Percentiles rank a stretch among this genome's conserved stretches.
phyloP scores from a whole-genome alignment of 2,329 filamentous ascomycete genomes.

The Parastagonospora avenae region DNA sequence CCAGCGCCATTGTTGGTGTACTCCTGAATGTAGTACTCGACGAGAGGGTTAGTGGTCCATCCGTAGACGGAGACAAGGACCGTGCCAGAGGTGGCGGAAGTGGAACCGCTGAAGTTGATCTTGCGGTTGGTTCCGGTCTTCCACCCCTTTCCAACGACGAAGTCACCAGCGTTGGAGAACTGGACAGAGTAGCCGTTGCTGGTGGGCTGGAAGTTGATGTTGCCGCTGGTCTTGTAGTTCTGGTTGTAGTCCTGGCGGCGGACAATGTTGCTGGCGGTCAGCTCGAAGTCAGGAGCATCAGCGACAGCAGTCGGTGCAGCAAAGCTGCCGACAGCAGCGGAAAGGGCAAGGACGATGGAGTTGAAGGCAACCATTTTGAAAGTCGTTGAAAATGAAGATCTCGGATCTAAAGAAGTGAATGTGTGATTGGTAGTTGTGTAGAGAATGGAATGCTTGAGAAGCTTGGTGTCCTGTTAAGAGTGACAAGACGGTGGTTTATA shows the following conservation, averaged over 20 bases:
- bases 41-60: constrained; percentile 56
- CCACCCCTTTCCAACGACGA: constrained; percentile 43
- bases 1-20: constrained; percentile 52
- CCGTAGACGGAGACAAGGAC: constrained; percentile 55
- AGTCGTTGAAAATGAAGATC: too few species aligned
- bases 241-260: constrained; percentile 43
- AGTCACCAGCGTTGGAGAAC: constrained; percentile 37
- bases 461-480: constrained; percentile 11
- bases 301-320: constrained; percentile 28
- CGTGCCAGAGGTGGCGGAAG: constrained; percentile 26
- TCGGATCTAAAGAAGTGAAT: background rate
- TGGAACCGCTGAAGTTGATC: constrained; percentile 37
- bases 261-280: constrained; percentile 18
- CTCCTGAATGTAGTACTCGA: constrained; percentile 59
- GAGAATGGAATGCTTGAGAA: constrained; percentile 2
- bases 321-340: constrained; percentile 22
- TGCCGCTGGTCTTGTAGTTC: constrained; percentile 41
- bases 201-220: constrained; percentile 31
- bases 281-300: constrained; percentile 37
- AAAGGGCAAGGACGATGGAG: constrained; percentile 26
- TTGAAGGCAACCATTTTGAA: constrained; percentile 34
- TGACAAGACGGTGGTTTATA: constrained; percentile 19
- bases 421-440: constrained; percentile 2
- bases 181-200: constrained; percentile 36
- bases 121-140: constrained; percentile 33